A percentile compares a stretch with the other conserved stretches of the same genome.
Conservation (phyloP, 2,329 filamentous ascomycete species). For the Fusarium zealandicum region DNA sequence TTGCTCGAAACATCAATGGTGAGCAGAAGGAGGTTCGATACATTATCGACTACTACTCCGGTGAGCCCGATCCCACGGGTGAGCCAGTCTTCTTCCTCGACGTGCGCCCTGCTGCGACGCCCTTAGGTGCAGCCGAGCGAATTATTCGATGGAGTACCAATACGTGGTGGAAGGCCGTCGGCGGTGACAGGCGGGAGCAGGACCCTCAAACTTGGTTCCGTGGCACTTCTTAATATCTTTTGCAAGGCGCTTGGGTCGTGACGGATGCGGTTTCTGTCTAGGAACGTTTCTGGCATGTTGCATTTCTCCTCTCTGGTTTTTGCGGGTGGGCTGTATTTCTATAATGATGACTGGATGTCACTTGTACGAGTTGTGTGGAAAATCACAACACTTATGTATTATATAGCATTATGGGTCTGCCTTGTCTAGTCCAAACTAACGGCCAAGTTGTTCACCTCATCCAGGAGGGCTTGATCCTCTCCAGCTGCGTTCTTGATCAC, state of each 20-base stretch:
- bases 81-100: constrained; percentile 97
- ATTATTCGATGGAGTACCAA: constrained; percentile 90
- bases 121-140: constrained; percentile 80
- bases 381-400: constrained; percentile 28
- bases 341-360: constrained; percentile 39
- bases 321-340: constrained; percentile 40
- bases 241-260: constrained; percentile 21
- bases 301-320: constrained; percentile 39
- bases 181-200: constrained; percentile 67
- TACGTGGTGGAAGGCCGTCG: constrained; percentile 89
- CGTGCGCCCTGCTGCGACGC: constrained; percentile 87
- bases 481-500: constrained; percentile 62
- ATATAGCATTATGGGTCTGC: constrained; percentile 10
- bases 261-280: constrained; percentile 20
- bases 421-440: constrained; percentile 27
- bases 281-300: constrained; percentile 14
- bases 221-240: constrained; percentile 23
- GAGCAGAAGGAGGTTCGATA: constrained; percentile 82
- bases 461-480: constrained; percentile 56
- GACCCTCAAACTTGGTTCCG: constrained; percentile 48
- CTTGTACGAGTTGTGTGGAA: constrained; percentile 29
- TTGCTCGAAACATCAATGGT: constrained; percentile 75
- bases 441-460: constrained; percentile 58
- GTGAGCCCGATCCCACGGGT: constrained; percentile 79
- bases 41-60: constrained; percentile 96